Evolutionary conservation across 1,284 basidiomycete species (phyloP), one percentile per base, ranked within the genome.

Genomic region (Leccinum ponderosum): DNA sequence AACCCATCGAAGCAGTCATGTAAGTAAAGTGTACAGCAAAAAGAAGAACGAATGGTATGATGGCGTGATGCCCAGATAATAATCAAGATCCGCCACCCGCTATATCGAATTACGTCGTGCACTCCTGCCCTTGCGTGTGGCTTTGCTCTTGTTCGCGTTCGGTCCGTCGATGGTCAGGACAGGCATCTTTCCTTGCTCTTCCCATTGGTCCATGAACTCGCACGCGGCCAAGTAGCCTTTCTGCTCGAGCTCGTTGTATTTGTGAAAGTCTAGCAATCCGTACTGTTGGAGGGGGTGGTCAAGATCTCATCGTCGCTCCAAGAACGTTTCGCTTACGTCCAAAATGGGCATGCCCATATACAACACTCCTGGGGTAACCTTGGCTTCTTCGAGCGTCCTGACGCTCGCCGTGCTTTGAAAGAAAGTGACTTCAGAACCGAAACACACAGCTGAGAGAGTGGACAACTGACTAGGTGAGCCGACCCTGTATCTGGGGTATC

Each of bases 271-370:
- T 31, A 94, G 78, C 6, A 90, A 93, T 3, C 90, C 89, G 64
- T 88, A 93, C 90, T 93, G 65, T 50, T 35, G 35, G 33, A 35
- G 0, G 22, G 47, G 6, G 47, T 25, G 22, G 48, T 15, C 42
- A 44, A 17, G 17, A 17, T 42, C 42, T 17, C 17, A 44, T 20
- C 9, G 3, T 20, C 14, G 48, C 12, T 51, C 44, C 35, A 37
- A 6, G 33, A 4, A 20, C 11, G 42, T 1, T 35, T 29, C 59
- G 73, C 80, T 62, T 67, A 88, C 91, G 78, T 90, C 89, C 69
- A 95, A 91, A 17, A 98, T 95, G 0, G 97, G 97, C 92, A 99
- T 94, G 60, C 89, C 86, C 77, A 98, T 90, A 73, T 99, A 99
- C 53, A 98, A 78, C 72, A 94, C 96, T 1, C 91, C 91, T 5